Evolutionary conservation across 345 rosid species (phyloP), one percentile per base, ranked within the genome.

Genomic region (Fremontodendron californicum): DNA sequence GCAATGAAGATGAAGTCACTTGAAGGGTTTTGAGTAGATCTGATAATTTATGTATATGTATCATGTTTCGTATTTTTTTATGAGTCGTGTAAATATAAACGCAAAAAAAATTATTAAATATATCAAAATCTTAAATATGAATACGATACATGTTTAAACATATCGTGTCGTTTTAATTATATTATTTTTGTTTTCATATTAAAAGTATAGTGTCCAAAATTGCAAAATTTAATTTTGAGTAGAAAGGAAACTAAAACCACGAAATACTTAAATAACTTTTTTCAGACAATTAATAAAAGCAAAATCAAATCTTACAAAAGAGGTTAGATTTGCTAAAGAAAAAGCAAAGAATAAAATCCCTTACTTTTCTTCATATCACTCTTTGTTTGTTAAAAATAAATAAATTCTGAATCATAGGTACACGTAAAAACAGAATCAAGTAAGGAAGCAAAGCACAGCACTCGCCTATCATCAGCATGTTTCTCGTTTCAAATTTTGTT

Each of bases 291-390:
- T 46, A 27, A 11, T 39, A 21, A 66, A 68, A 46, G 40, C 57
- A 46, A 46, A 52, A 71, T 31, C 25, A 19, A 72, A 52, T 35
- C 75, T 52, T 25, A 15, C 0, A 45, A 19, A 48, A 0, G 60
- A 70, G 29, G 42, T 31, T 70, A 29, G 40, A 18, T 43, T 68
- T 68, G 11, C 6, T 21, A 6, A 0, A 1, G 4, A 46, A 71
- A 79, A 78, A 83, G 83, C 73, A 72, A 75, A 68, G 86, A 81
- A 86, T 82, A 46, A 80, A 70, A 80, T 78, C 74, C 54, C 51
- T 37, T 43, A 21, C 71, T 69, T 83, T 73, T 65, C 35, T 52
- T 8, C 48, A n/a, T 33, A 1, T 42, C 60, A 75, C 66, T 54
- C 74, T 49, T 48, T 35, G 75, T 43, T 1, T 35, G 69, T 16